Base-by-base conservation (phyloP, 192 early-diverging fungal genomes). In the Linderina pennispora region DNA sequence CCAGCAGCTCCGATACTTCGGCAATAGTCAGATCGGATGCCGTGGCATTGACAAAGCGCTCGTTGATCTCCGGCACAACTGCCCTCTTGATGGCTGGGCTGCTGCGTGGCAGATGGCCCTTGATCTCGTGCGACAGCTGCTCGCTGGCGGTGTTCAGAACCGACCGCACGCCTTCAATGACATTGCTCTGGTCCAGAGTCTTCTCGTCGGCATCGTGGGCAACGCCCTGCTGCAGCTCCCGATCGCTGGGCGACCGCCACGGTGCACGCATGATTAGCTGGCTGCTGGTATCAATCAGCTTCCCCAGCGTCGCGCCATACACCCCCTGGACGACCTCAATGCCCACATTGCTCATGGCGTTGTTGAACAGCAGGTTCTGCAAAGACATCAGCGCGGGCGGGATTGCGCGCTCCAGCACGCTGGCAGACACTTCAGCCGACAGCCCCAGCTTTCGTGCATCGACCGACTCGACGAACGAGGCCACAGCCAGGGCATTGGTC, bases 281-380 rank as follows among this genome's bases (percentile, higher is more conserved):
- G 3, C 53, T 44, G 31, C 58, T 55, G 1, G 62, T 45, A 17
- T 69, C 58, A 22, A 69, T 49, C 24, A 76, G 45, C 11, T 46
- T 54, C 0, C 66, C 63, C 18, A 71, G 36, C 11, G 67, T 65
- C 3, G 67, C 67, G 36, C 65, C 74, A 24, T 53, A 76, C 21
- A 76, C 59, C 11, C 67, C 67, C 41, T 62, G 67, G n/a, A 71
- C 47, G 10, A 71, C 74, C 15, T 76, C 67, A 18, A 65, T 61
- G 10, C 53, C 62, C 17, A 62, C 62, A 17, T 46, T 54, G 31
- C 52, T 68, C 4, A 67, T 49, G 1, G 55, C 57, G 22, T 66
- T 65, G 40, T 58, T 61, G 53, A 61, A 52, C 10, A 65, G 23
- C 40, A 57, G 42, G 23, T 43, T 50, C 17, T 63, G 65, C 25